A percentile compares a stretch with the other conserved stretches of the same genome.
phyloP scores from a whole-genome alignment of 225 moss, liverwort and hornwort species.

The Bryoerythrophyllum caledonicum region DNA sequence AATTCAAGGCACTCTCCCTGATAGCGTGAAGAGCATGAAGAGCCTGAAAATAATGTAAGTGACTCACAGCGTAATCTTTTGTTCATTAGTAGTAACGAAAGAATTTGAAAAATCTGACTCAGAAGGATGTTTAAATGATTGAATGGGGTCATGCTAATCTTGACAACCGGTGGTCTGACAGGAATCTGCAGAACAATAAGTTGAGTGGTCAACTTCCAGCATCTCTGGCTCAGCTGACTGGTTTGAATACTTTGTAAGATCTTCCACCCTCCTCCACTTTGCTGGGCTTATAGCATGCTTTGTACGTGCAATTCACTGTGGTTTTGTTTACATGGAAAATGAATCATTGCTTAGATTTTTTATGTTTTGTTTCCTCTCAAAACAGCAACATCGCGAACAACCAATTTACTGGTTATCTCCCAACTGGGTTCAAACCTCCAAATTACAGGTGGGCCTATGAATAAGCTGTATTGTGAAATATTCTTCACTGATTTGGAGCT shows the following conservation, averaged over 20 bases:
- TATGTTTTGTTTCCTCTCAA: background rate
- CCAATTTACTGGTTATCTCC: constrained; percentile 51
- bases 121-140: background rate
- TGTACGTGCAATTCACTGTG: background rate
- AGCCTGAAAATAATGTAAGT: constrained; percentile 63
- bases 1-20: constrained; percentile 59
- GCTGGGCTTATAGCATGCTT: background rate
- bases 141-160: constrained; percentile 1
- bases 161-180: constrained; percentile 22
- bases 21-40: constrained; percentile 39
- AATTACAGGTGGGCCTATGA: constrained; percentile 34
- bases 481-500: background rate
- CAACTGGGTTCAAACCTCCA: constrained; percentile 43
- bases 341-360: constrained; percentile 12
- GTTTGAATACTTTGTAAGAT: constrained; percentile 47
- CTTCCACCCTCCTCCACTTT: constrained; percentile 12
- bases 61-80: background rate
- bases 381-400: constrained; percentile 64
- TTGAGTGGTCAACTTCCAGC: constrained; percentile 63
- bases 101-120: background rate
- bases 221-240: constrained; percentile 50
- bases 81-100: background rate
- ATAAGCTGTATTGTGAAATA: background rate
- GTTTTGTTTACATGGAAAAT: background rate
- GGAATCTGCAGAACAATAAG: constrained; percentile 71